Evolutionary conservation across 1,284 basidiomycete species (phyloP).

Genomic region (Rhodotorula sp.): DNA sequence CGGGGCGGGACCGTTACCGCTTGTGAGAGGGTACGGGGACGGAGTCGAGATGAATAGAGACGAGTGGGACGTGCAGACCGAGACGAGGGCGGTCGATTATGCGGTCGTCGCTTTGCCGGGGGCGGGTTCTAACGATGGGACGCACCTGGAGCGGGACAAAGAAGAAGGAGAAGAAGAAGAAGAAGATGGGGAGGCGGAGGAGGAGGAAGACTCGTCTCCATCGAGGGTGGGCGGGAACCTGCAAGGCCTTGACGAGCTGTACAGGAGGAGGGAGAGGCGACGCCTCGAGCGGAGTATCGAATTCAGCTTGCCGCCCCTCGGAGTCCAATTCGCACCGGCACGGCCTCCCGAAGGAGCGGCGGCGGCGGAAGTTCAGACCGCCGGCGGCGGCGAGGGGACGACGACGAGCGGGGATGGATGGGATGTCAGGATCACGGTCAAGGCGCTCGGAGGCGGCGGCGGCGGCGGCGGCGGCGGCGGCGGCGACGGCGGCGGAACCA

Average conservation of each 20-base stretch:
- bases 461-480: not conserved
- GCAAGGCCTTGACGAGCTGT: slow-evolving; percentile 60
- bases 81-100: slow-evolving; percentile 81
- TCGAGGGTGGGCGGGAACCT: slow-evolving; percentile 20
- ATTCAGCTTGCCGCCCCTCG: slow-evolving; percentile 51
- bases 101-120: slow-evolving; percentile 58
- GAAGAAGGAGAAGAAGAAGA: slow-evolving; percentile 59
- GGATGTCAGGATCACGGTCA: slow-evolving; percentile 72
- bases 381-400: not conserved
- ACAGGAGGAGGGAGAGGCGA: slow-evolving; percentile 62
- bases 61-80: slow-evolving; percentile 64
- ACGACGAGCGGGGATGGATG: slow-evolving; percentile 63
- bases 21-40: slow-evolving; percentile 80
- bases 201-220: not conserved
- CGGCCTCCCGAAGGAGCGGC: too few relatives aligned
- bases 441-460: slow-evolving; percentile 57
- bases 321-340: slow-evolving; percentile 51
- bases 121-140: not conserved
- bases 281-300: slow-evolving; percentile 73
- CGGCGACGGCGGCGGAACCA: not conserved
- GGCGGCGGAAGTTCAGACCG: not conserved
- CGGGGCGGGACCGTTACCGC: slow-evolving; percentile 50
- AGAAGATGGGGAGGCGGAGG: slow-evolving; percentile 66
- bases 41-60: slow-evolving; percentile 75
- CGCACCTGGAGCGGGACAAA: slow-evolving; percentile 48